Evolutionary conservation across 805 yeast genomes (phyloP).

Genomic region (Schwanniomyces vanrijiae): DNA sequence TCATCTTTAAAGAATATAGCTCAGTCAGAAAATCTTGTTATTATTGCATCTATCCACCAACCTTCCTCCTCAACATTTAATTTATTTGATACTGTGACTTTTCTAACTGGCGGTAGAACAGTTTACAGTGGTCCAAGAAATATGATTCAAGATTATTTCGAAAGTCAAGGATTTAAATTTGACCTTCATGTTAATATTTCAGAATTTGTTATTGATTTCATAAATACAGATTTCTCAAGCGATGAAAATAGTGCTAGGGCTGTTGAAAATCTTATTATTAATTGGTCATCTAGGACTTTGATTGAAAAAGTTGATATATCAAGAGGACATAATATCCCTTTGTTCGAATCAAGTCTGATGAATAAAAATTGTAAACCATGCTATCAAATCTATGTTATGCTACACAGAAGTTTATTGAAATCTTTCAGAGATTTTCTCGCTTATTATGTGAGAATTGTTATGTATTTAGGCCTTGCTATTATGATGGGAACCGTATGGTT

Average conservation of each 20-base stretch:
- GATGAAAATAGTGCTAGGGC: not conserved
- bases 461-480: slow-evolving; percentile 41
- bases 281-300: not conserved
- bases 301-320: not conserved
- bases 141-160: slow-evolving; percentile 20
- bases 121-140: slow-evolving; percentile 64
- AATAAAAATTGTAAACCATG: not conserved
- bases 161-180: slow-evolving; percentile 35
- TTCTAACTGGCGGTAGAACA: slow-evolving; percentile 75
- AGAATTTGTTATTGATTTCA: slow-evolving; percentile 28
- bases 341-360: not conserved
- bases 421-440: slow-evolving; percentile 35
- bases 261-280: not conserved
- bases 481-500: slow-evolving; percentile 39
- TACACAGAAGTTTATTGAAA: slow-evolving; percentile 27
- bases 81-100: slow-evolving; percentile 71
- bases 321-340: not conserved
- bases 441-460: slow-evolving; percentile 34
- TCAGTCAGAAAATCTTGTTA: slow-evolving; percentile 40
- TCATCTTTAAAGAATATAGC: slow-evolving; percentile 40
- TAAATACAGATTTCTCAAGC: slow-evolving; percentile 19
- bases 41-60: slow-evolving; percentile 69
- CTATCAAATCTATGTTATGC: slow-evolving; percentile 18
- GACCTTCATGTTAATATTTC: slow-evolving; percentile 30
- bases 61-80: slow-evolving; percentile 79